Conservation (phyloP, 2,329 filamentous ascomycete genomes). For the Colletotrichum tanaceti region DNA sequence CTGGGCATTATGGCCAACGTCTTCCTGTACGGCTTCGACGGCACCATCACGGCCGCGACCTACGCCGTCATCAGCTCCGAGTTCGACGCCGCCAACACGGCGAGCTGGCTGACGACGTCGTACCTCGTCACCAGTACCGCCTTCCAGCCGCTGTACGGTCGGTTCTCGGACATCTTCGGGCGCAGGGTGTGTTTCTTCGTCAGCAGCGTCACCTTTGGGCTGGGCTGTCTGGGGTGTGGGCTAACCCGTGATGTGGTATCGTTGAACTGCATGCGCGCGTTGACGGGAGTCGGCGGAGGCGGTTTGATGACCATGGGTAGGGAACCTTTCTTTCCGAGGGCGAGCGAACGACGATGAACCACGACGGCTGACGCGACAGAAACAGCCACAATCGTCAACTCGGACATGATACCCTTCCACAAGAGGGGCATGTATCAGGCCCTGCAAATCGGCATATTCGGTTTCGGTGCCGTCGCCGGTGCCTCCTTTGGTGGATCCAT, state of each 20-base stretch:
- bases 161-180: conserved; percentile 77
- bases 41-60: conserved; percentile 78
- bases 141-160: conserved; percentile 78
- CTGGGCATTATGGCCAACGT: conserved; percentile 73
- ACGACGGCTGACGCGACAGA: conserved; percentile 4
- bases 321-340: conserved; percentile 37
- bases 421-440: conserved; percentile 70
- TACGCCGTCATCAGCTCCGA: conserved; percentile 81
- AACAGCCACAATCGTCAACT: conserved; percentile 65
- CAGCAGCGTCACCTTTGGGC: conserved; percentile 70
- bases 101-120: conserved; percentile 80
- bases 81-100: conserved; percentile 77
- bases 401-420: conserved; percentile 70
- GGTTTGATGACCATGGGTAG: conserved; percentile 77
- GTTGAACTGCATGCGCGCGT: conserved; percentile 72
- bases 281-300: conserved; percentile 77
- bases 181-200: conserved; percentile 72
- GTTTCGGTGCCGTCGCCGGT: conserved; percentile 71
- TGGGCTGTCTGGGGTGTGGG: conserved; percentile 74
- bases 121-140: conserved; percentile 79
- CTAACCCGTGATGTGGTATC: conserved; percentile 67
- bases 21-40: conserved; percentile 75
- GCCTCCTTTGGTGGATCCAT: conserved; percentile 74
- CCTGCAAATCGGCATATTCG: conserved; percentile 69
- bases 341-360: neutral